Evolutionary conservation across 176 grass and related monocot genomes (phyloP), one percentile per base, ranked within the genome.

Genomic region (Chloris gayana): DNA sequence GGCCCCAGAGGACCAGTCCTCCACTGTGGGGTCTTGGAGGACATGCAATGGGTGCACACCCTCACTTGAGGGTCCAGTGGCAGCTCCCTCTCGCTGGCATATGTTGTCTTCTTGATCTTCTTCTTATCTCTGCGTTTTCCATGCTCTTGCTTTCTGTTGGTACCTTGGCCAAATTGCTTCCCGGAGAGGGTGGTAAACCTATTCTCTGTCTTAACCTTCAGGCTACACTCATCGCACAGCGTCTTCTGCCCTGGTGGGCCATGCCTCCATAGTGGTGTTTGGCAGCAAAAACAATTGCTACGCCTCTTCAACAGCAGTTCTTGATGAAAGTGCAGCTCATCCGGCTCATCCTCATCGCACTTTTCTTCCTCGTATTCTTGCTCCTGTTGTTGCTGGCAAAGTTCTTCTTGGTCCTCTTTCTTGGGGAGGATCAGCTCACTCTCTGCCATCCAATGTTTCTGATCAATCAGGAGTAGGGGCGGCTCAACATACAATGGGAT

Each of bases 391-490:
- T 65, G 68, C 56, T 67, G 83, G 67, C 74, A 67, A n/a, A 73
- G 79, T 82, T 84, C 87, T 82, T 84, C 87, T 63, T 78, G 79
- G 38, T 85, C 87, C 32, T 84, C 85, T 85, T 78, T 86, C 85
- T 88, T 87, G 24, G 90, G 92, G 79, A 88, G 81, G 74, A 99
- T 85, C 79, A 94, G 90, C 85, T 99, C 92, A 54, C 96, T 99
- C 74, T 99, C 96, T 32, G 96, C 96, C 54, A 99, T 65, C 96
- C 96, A 99, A 31, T 93, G 51, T 45, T 91, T 88, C 69, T 87
- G 96, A 63, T 99, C 83, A 17, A 88, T 87, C 14, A 88, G 74
- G 57, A 87, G 88, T 14, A 90, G 80, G 0, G 86, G 84, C 60
- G 88, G 85, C 88, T 88, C 69, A 32, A 87, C 59, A 42, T 84